Evolutionary conservation across 441 rosid genomes (phyloP).

Genomic region (Populus hybrid): DNA sequence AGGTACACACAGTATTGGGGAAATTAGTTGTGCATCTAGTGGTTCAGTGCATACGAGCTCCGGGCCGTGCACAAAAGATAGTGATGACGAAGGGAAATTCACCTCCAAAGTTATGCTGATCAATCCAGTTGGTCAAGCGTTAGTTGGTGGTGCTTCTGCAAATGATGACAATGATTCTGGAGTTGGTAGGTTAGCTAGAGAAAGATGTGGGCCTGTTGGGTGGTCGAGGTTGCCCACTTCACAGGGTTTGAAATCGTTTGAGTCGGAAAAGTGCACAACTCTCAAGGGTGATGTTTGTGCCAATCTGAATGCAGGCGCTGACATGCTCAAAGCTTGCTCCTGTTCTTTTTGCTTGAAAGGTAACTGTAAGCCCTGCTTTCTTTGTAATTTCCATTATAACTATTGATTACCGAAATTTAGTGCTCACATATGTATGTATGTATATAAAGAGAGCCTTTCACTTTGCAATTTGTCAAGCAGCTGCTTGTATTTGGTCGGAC

Average conservation of each 20-base stretch:
- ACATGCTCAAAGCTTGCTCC: slow-evolving; percentile 61
- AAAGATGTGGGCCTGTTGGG: slow-evolving; percentile 35
- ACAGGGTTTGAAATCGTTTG: slow-evolving; percentile 40
- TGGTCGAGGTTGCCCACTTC: slow-evolving; percentile 43
- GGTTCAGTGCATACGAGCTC: slow-evolving; percentile 23
- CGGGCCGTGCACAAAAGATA: slow-evolving; percentile 25
- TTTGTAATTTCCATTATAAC: slow-evolving; percentile 4
- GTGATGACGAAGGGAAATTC: slow-evolving; percentile 28
- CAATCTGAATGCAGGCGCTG: slow-evolving; percentile 35
- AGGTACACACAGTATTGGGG: slow-evolving; percentile 16
- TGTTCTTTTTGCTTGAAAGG: slow-evolving; percentile 92
- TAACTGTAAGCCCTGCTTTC: slow-evolving; percentile 21
- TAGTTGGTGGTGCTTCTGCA: slow-evolving; percentile 20
- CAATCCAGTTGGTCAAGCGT: slow-evolving; percentile 19
- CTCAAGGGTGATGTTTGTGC: slow-evolving; percentile 32
- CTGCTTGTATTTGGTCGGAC: slow-evolving; percentile 94
- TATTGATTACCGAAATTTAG: slow-evolving; percentile 11
- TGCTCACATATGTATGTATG: neutral
- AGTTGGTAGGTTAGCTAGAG: slow-evolving; percentile 23
- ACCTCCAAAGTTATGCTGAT: slow-evolving; percentile 25
- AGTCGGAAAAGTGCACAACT: slow-evolving; percentile 43
- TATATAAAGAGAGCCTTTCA: slow-evolving; percentile 7
- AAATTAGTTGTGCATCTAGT: slow-evolving; percentile 31
- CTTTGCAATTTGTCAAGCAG: slow-evolving; percentile 41
- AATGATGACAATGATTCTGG: slow-evolving; percentile 32